These are phyloP conservation scores for Leishmania martiniquensis DNA, from an alignment of 208 protist genomes.

Conservation along the genomic window DNA sequence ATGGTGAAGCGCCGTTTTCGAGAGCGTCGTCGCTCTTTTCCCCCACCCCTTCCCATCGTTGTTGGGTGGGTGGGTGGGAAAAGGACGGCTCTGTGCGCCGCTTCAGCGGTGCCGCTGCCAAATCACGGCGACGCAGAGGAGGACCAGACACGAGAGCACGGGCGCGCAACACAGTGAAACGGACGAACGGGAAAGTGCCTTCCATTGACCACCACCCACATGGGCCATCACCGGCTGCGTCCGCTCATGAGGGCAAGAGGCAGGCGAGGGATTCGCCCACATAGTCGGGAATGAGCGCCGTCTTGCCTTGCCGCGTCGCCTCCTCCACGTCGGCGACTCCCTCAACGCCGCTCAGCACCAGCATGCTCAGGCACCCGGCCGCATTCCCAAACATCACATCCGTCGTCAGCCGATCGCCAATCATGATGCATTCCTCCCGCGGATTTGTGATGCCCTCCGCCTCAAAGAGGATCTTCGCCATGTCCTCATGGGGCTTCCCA, in stretches of 20 bases:
- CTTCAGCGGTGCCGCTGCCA: background rate
- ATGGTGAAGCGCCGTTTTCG: background rate
- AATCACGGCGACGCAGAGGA: background rate
- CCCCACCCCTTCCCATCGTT: too few relatives aligned
- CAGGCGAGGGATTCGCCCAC: conserved; percentile 61
- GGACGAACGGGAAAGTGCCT: background rate
- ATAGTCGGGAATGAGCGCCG: conserved; percentile 52
- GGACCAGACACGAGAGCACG: background rate
- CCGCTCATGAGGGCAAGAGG: conserved; percentile 36
- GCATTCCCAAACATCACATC: conserved; percentile 80
- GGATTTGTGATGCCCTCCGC: conserved; percentile 51
- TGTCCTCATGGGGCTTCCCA: conserved; percentile 67
- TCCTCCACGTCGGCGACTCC: conserved; percentile 39
- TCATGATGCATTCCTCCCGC: conserved; percentile 61
- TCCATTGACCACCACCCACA: background rate
- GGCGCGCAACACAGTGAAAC: too few relatives aligned
- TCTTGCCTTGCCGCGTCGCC: conserved; percentile 35
- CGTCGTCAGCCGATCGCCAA: conserved; percentile 79
- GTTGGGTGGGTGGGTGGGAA: too few relatives aligned
- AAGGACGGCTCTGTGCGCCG: background rate
- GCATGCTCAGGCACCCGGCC: conserved; percentile 56
- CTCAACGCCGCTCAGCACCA: conserved; percentile 73
- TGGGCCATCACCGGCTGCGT: background rate
- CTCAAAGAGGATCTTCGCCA: conserved; percentile 61
- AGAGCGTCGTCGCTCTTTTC: background rate